Evolutionary conservation across 495 filamentous ascomycete genomes (phyloP).

Genomic region (Hypoxylon rickii): DNA sequence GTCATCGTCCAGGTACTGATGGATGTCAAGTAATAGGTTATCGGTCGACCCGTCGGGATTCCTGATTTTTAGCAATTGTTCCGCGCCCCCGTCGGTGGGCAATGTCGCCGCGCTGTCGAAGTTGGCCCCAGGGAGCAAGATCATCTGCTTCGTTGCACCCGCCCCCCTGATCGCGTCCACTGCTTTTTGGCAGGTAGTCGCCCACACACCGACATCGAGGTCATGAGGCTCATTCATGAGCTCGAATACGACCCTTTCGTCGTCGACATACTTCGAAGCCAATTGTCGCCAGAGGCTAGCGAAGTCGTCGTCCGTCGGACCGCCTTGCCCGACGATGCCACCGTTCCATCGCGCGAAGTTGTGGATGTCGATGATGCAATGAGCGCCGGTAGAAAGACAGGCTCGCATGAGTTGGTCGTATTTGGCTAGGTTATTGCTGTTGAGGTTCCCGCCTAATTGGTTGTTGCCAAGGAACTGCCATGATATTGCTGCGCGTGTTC

Average conservation of each 20-base stretch:
- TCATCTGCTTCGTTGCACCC: slow-evolving; percentile 61
- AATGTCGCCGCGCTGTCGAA: slow-evolving; percentile 56
- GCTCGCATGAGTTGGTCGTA: slow-evolving; percentile 63
- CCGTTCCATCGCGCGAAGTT: slow-evolving; percentile 64
- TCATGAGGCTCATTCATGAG: slow-evolving; percentile 68
- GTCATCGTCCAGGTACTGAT: slow-evolving; percentile 61
- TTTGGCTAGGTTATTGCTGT: slow-evolving; percentile 51
- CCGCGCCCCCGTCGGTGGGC: slow-evolving; percentile 47
- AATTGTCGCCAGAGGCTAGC: slow-evolving; percentile 60
- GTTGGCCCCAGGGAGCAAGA: slow-evolving; percentile 50
- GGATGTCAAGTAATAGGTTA: slow-evolving; percentile 60
- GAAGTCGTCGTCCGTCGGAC: slow-evolving; percentile 61
- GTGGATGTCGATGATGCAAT: slow-evolving; percentile 62
- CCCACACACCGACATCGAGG: slow-evolving; percentile 54
- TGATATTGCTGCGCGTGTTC: slow-evolving; percentile 43
- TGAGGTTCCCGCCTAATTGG: slow-evolving; percentile 46
- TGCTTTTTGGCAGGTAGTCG: slow-evolving; percentile 56
- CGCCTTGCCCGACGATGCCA: slow-evolving; percentile 61
- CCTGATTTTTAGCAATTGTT: slow-evolving; percentile 54
- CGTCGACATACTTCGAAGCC: slow-evolving; percentile 56
- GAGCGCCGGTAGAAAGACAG: slow-evolving; percentile 58
- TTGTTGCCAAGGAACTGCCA: slow-evolving; percentile 60
- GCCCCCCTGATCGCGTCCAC: slow-evolving; percentile 63
- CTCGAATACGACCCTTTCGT: slow-evolving; percentile 60
- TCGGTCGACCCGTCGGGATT: slow-evolving; percentile 59